These are phyloP conservation scores for Pichia deserticola DNA, from an alignment of 805 yeast genomes.

Conservation along the genomic window DNA sequence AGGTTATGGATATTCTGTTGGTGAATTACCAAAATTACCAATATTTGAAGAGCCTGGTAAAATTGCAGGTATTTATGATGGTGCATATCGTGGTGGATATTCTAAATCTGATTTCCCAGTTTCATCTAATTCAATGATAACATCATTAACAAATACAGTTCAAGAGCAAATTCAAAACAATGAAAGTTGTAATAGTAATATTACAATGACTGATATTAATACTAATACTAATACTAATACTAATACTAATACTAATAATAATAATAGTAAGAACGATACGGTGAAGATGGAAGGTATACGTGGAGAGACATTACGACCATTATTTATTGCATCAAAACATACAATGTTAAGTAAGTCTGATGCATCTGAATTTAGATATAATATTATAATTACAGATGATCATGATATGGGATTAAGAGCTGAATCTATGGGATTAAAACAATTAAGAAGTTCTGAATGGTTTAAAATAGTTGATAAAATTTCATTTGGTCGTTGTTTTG, in stretches of 20 bases:
- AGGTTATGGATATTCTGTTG: constrained; percentile 19
- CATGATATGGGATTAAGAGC: constrained; percentile 64
- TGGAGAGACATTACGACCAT: constrained; percentile 7
- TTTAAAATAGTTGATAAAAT: constrained; percentile 45
- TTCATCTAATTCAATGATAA: neutral
- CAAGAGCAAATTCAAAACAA: too few species aligned
- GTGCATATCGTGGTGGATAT: constrained; percentile 11
- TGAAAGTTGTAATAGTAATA: neutral
- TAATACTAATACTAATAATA: neutral
- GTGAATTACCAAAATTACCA: constrained; percentile 9
- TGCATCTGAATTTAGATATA: constrained; percentile 43
- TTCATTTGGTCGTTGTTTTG: constrained; percentile 45
- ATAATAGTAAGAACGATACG: too few species aligned
- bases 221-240: neutral
- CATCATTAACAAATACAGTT: neutral
- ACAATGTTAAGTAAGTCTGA: constrained; percentile 24
- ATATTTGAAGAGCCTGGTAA: constrained; percentile 8
- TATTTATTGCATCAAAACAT: constrained; percentile 8
- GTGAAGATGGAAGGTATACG: constrained; percentile 1
- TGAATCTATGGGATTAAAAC: constrained; percentile 45
- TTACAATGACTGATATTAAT: neutral
- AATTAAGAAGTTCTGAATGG: constrained; percentile 52
- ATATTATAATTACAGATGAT: constrained; percentile 67
- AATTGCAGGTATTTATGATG: constrained; percentile 10
- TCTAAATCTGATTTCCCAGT: constrained; percentile 2